Evolutionary conservation across 2,329 filamentous ascomycete species (phyloP).

Genomic region (Tolypocladium pustulatum): DNA sequence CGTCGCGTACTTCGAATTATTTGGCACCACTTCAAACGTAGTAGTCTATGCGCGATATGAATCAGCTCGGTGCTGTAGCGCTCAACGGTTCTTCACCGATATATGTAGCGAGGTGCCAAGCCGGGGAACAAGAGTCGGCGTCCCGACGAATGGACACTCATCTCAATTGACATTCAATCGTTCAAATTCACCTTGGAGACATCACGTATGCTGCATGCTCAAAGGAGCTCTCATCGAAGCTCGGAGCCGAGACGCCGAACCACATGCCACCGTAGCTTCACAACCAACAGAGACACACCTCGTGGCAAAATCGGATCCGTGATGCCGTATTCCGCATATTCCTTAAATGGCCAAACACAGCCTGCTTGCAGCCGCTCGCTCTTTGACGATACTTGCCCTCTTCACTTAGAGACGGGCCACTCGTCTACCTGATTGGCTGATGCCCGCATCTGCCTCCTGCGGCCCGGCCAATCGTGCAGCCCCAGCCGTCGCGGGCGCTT

Average conservation of each 20-base stretch:
- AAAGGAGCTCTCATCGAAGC: neutral
- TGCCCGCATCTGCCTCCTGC: conserved; percentile 7
- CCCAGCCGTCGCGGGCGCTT: conserved; percentile 20
- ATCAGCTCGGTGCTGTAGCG: too few species aligned
- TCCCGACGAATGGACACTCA: neutral
- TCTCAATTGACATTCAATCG: neutral
- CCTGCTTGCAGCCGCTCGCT: neutral
- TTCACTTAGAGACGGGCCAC: neutral
- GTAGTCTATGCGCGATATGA: neutral
- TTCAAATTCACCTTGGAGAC: neutral
- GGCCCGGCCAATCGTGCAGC: conserved; percentile 15
- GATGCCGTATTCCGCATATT: too few species aligned
- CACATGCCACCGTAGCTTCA: neutral
- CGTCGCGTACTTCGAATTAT: neutral
- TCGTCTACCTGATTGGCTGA: conserved; percentile 12
- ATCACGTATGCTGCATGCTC: neutral
- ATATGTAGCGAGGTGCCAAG: neutral
- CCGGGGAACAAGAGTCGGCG: neutral
- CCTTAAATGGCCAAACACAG: neutral
- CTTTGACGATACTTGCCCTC: neutral
- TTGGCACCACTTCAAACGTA: neutral
- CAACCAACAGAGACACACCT: neutral
- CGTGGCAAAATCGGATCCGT: too few species aligned
- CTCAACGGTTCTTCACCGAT: neutral
- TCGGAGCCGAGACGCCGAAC: neutral